These are phyloP conservation scores for Cryomyces antarcticus DNA, from an alignment of 495 filamentous ascomycete species.

Conservation along the genomic window DNA sequence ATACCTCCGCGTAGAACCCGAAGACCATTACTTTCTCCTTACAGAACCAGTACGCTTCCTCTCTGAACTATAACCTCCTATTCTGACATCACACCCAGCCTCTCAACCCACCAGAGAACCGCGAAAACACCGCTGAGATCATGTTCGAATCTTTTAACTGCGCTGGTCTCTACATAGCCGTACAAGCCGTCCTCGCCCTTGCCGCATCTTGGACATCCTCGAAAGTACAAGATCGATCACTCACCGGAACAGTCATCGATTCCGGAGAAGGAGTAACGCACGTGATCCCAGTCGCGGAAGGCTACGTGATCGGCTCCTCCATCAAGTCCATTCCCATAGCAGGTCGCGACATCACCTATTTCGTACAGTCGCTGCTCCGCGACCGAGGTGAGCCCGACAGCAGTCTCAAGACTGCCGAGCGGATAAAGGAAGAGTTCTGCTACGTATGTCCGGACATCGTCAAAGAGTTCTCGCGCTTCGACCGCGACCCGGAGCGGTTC, in stretches of 20 bases:
- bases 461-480: slow-evolving; percentile 87
- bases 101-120: slow-evolving; percentile 93
- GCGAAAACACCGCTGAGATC: slow-evolving; percentile 97
- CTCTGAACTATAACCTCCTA: neutral
- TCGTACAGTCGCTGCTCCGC: slow-evolving; percentile 85
- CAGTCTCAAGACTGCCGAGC: slow-evolving; percentile 89
- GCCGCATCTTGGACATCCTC: slow-evolving; percentile 96
- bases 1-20: slow-evolving; percentile 90
- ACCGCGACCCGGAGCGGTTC: slow-evolving; percentile 74
- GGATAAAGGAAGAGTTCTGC: slow-evolving; percentile 95
- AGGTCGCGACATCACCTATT: slow-evolving; percentile 93
- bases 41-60: slow-evolving; percentile 64
- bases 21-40: slow-evolving; percentile 94
- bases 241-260: slow-evolving; percentile 94
- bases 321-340: slow-evolving; percentile 98
- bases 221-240: slow-evolving; percentile 89
- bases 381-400: slow-evolving; percentile 94
- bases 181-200: slow-evolving; percentile 89
- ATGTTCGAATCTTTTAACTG: slow-evolving; percentile 99
- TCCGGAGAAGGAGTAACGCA: slow-evolving; percentile 96
- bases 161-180: slow-evolving; percentile 94
- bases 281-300: slow-evolving; percentile 95
- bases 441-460: slow-evolving; percentile 97
- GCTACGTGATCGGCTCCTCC: slow-evolving; percentile 94
- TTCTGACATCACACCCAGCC: slow-evolving; percentile 33